A percentile compares a stretch with the other conserved stretches of the same genome.
Conservation (phyloP, 2,329 filamentous ascomycete species). For the Aspergillus persii region DNA sequence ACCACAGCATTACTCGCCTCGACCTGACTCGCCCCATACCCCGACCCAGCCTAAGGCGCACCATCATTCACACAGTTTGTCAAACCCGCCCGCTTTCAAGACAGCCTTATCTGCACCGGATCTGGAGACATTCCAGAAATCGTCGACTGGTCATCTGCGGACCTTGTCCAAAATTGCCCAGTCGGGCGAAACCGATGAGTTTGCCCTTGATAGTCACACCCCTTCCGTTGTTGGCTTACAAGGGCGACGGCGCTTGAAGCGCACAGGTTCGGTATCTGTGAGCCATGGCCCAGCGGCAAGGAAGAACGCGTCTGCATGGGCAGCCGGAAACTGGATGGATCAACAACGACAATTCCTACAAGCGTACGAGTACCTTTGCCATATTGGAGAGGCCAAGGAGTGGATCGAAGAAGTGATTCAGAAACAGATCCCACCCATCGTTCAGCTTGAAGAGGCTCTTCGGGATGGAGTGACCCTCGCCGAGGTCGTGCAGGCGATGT, state of each 20-base stretch:
- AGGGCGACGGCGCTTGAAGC: constrained; percentile 78
- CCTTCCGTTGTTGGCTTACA: constrained; percentile 87
- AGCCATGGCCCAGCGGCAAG: constrained; percentile 48
- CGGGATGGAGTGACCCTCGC: constrained; percentile 92
- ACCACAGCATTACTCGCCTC: constrained; percentile 25
- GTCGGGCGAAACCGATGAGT: constrained; percentile 71
- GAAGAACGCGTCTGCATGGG: constrained; percentile 66
- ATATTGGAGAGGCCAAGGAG: constrained; percentile 97
- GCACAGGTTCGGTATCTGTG: constrained; percentile 55
- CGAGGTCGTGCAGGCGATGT: constrained; percentile 86
- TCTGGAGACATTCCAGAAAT: constrained; percentile 77
- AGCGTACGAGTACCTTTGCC: constrained; percentile 97
- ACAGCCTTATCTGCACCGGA: constrained; percentile 65
- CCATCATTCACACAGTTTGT: constrained; percentile 33
- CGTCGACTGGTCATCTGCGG: constrained; percentile 83
- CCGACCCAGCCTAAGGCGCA: constrained; percentile 26
- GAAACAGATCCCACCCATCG: constrained; percentile 81
- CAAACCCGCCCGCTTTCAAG: constrained; percentile 31
- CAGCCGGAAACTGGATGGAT: constrained; percentile 95
- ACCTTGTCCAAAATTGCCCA: constrained; percentile 82
- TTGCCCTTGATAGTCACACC: constrained; percentile 71
- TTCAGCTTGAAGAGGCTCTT: constrained; percentile 88
- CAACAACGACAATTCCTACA: constrained; percentile 94
- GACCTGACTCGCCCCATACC: constrained; percentile 28
- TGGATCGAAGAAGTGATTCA: constrained; percentile 96